Percentiles rank a stretch among this genome's conserved stretches.
These are phyloP conservation scores for Skeletonema menzelii DNA, from an alignment of 108 stramenopile species.

Conservation along the genomic window DNA sequence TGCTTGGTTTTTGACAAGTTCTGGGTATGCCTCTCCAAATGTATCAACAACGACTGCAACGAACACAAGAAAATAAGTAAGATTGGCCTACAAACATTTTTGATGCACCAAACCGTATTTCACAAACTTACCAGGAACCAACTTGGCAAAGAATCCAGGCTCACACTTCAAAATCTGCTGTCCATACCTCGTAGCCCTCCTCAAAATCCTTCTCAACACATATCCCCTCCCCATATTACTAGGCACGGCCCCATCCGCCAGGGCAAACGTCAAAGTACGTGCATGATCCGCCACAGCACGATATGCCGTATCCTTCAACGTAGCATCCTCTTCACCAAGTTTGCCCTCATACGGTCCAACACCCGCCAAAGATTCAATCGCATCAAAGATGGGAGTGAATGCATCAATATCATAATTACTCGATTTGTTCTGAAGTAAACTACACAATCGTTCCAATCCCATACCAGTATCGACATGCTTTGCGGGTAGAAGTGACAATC, in stretches of 20 bases:
- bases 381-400: slow-evolving; percentile 84
- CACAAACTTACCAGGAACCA: slow-evolving; percentile 70
- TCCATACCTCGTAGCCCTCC: slow-evolving; percentile 97
- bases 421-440: slow-evolving; percentile 86
- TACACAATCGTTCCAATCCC: slow-evolving; percentile 95
- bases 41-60: slow-evolving; percentile 79
- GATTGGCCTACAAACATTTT: no score
- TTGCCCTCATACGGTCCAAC: slow-evolving; percentile 84
- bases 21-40: slow-evolving; percentile 94
- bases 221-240: slow-evolving; percentile 97
- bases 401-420: slow-evolving; percentile 98
- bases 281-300: slow-evolving; percentile 98
- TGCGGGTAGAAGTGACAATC: slow-evolving; percentile 75
- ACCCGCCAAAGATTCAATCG: slow-evolving; percentile 56
- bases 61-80: background rate
- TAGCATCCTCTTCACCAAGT: slow-evolving; percentile 83
- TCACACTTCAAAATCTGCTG: slow-evolving; percentile 92
- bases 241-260: slow-evolving; percentile 97
- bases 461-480: slow-evolving; percentile 99
- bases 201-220: slow-evolving; percentile 92
- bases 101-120: no score
- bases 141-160: slow-evolving; percentile 90
- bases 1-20: slow-evolving; percentile 77
- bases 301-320: slow-evolving; percentile 94
- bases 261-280: slow-evolving; percentile 92